Conservation (phyloP, 345 rosid species). For the Clarkia xantiana region DNA sequence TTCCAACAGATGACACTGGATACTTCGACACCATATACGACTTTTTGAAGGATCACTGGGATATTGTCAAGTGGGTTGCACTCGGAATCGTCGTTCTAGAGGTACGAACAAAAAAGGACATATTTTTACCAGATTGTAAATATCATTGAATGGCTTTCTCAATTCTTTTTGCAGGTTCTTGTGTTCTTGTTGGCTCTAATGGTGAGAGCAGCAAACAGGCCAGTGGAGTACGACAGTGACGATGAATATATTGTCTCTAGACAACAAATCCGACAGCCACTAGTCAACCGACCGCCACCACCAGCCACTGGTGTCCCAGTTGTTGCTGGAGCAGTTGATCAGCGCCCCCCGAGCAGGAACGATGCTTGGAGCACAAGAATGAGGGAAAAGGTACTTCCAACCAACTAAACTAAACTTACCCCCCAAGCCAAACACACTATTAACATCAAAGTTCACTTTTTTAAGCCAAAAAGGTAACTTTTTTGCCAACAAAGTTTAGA, state of each 20-base stretch:
- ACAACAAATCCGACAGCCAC: constrained; percentile 76
- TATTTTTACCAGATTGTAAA: no score
- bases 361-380: constrained; percentile 98
- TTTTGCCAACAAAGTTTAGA: no score
- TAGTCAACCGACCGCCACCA: constrained; percentile 49
- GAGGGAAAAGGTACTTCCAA: constrained; percentile 73
- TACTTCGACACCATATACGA: no score
- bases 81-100: no score
- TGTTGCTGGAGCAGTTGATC: constrained; percentile 60
- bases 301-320: constrained; percentile 78
- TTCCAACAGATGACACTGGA: constrained; percentile 1
- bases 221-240: constrained; percentile 85
- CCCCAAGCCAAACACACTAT: no score
- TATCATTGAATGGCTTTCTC: not conserved
- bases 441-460: no score
- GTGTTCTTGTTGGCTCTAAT: constrained; percentile 68
- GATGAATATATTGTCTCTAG: constrained; percentile 67
- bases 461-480: no score
- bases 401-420: no score
- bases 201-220: constrained; percentile 67
- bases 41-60: no score
- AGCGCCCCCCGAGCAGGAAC: constrained; percentile 82
- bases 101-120: no score
- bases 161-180: constrained; percentile 46
- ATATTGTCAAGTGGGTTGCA: no score